Evolutionary conservation across 768 basidiomycete genomes (phyloP), one percentile per base, ranked within the genome.

Genomic region (Lentinus brumalis): DNA sequence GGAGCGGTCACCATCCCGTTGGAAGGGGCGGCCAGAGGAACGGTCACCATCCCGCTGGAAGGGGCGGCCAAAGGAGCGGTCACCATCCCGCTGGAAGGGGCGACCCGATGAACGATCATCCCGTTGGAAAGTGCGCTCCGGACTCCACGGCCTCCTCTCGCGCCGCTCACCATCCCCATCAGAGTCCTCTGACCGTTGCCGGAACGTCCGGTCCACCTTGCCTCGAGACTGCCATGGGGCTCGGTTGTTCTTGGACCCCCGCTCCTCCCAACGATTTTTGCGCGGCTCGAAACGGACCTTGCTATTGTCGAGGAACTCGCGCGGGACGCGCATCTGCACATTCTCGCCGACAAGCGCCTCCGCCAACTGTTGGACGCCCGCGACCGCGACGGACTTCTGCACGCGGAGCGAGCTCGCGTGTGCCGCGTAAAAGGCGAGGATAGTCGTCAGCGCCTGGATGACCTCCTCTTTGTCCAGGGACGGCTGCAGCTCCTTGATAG

Each of bases 341-440:
- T 73, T 52, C 53, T 89, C 69, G 21, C 88, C 88, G 38, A 79
- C 77, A 2, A 80, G 83, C 40, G 82, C 79, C 1, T 75, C 75
- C 0, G 86, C 73, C 90, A 91, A 93, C 39, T 78, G 75, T 71
- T 84, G 82, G 54, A 85, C 74, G 15, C 86, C 87, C 41, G 83
- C 74, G 10, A 89, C 61, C 55, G 91, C 72, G 40, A 75, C 77
- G 7, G 70, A 65, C 54, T 76, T 76, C 44, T 74, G 69, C 2
- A 79, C 66, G 31, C 84, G 77, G 50, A 93, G 67, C 45, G 85
- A 79, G 6, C 71, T 71, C 1, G 76, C 57, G 62, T 84, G 82
- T 45, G 81, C 73, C 39, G 85, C 66, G 74, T 92, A 93, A 76
- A 86, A 93, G 1, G 92, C 93, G 18, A 94, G 73, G 56, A 88